A percentile compares a stretch with the other conserved stretches of the same genome.
phyloP scores from a whole-genome alignment of 2,329 filamentous ascomycete genomes.

The Ceratocystis smalleyi region DNA sequence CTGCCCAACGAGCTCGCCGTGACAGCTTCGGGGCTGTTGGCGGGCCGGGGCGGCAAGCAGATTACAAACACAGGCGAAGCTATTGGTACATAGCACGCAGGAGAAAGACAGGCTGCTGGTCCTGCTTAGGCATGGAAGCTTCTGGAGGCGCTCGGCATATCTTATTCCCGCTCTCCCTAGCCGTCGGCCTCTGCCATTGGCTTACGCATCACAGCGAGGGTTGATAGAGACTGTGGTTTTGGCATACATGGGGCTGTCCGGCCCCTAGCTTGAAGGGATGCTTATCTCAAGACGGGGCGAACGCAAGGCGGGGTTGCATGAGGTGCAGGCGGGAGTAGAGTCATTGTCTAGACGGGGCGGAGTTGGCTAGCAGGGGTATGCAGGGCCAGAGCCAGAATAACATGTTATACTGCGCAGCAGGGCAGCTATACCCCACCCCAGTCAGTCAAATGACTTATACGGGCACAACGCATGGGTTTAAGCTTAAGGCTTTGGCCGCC shows the following conservation, averaged over 20 bases:
- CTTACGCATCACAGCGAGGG: neutral
- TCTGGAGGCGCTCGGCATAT: neutral
- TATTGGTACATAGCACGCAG: neutral
- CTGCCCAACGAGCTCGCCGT: neutral
- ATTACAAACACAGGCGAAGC: neutral
- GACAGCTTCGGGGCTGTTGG: neutral
- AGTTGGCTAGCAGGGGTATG: neutral
- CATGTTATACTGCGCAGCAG: neutral
- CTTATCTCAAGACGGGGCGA: neutral
- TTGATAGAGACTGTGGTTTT: neutral
- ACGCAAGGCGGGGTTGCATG: neutral
- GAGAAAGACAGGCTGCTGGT: neutral
- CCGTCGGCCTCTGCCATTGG: neutral
- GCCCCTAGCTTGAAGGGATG: neutral
- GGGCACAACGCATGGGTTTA: neutral
- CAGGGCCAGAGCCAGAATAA: neutral
- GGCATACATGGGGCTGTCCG: neutral
- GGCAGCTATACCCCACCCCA: neutral
- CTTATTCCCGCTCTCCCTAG: neutral
- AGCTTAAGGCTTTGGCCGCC: conserved; percentile 2
- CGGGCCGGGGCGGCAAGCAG: neutral
- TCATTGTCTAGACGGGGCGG: neutral
- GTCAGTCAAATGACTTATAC: neutral
- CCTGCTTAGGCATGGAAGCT: neutral
- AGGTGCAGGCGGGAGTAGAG: neutral